Base-by-base conservation (phyloP, 306 rosid species). In the Prunus davidiana region DNA sequence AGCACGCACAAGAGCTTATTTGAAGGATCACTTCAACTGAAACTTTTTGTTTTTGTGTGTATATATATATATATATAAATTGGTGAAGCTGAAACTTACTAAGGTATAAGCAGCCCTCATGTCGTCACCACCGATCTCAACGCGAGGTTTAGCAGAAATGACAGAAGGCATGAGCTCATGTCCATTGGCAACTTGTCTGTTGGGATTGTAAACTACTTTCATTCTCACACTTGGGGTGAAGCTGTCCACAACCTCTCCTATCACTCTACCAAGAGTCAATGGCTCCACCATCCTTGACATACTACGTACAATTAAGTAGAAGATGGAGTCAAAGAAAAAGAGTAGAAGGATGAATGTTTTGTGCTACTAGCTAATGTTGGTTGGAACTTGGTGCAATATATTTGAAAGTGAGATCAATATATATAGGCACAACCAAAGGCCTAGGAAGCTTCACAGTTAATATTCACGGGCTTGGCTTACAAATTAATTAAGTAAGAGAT, bases 191-290 rank as follows among this genome's bases (percentile, higher is more conserved):
- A 92, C 91, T 76, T 88, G 90, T 77, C 76, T 90, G 60, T 78
- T 88, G 74, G 87, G 76, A 77, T 65, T 82, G 82, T 94, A 95
- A 72, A 80, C 65, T 12, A 92, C 97, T 84, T 62, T 85, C 96
- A 95, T 82, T 57, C 72, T 84, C 28, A 92, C 93, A 83, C 86
- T 89, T 32, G 98, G 91, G 54, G n/a, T 77, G 86, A 95, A 95
- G 76, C 55, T 78, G 73, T 95, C 98, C 24, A 95, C 88, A 52
- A 95, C 98, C 34, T 95, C 98, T 80, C 97, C 98, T 65, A 90
- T 91, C 30, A 95, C 96, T 82, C 96, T 77, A 62, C 93, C 98
- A 47, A 90, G 83, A 69, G 64, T 38, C 9, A 90, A 83, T 69
- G 96, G 80, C 75, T 91, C 96, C 78, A 86, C 78, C 56, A 45